A percentile compares a stretch with the other conserved stretches of the same genome.
These are phyloP conservation scores for Rhododendron molle DNA, from an alignment of 148 eudicot genomes.

Conservation along the genomic window DNA sequence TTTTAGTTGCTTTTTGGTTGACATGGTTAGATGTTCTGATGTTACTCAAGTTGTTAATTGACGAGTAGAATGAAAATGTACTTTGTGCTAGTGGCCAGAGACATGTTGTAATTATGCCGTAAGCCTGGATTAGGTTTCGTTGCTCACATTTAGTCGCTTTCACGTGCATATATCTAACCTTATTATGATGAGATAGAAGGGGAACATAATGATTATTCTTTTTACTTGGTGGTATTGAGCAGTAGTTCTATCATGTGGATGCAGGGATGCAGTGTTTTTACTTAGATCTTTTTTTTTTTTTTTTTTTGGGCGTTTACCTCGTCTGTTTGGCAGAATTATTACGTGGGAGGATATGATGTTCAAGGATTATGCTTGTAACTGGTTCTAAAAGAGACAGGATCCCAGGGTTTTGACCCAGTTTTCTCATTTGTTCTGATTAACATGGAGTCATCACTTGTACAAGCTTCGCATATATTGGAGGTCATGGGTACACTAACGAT, in stretches of 20 bases:
- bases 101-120: constrained; percentile 31
- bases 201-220: not conserved
- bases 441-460: not conserved
- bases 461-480: not conserved
- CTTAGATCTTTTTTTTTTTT: not conserved
- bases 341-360: not conserved
- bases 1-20: constrained; percentile 12
- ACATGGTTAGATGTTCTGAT: constrained; percentile 18
- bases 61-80: constrained; percentile 6
- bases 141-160: not conserved
- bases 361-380: not conserved
- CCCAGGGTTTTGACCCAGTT: not conserved
- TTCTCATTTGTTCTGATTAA: not conserved
- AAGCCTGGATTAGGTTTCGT: constrained; percentile 20
- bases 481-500: not conserved
- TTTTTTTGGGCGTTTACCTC: not conserved
- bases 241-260: not conserved
- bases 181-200: not conserved
- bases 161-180: constrained; percentile 9
- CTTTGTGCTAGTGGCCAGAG: constrained; percentile 15
- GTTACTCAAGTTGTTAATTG: constrained; percentile 9
- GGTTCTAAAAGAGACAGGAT: not conserved
- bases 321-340: not conserved
- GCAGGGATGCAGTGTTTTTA: not conserved
- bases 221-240: not conserved